These are phyloP conservation scores for Metarhizium brunneum DNA, from an alignment of 2,329 filamentous ascomycete genomes.

Conservation along the genomic window DNA sequence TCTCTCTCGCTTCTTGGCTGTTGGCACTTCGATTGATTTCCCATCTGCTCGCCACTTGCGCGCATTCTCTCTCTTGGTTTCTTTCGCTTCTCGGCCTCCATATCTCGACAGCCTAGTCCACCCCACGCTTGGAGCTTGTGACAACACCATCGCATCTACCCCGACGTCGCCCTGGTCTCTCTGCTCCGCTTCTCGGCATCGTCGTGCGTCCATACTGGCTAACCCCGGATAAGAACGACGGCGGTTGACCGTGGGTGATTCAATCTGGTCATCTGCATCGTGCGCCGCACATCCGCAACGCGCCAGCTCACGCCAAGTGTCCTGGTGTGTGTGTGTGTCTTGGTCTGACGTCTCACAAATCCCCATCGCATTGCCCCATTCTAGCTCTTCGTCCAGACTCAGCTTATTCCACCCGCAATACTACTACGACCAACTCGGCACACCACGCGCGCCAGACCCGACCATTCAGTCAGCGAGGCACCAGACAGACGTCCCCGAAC, in stretches of 20 bases:
- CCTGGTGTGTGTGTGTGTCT: background rate
- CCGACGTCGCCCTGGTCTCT: background rate
- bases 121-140: slow-evolving; percentile 1
- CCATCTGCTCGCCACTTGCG: no score
- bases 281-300: background rate
- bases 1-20: no score
- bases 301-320: background rate
- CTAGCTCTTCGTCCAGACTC: no score
- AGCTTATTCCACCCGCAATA: no score
- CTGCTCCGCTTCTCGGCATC: slow-evolving; percentile 2
- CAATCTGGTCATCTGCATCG: slow-evolving; percentile 9
- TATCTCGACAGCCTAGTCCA: background rate
- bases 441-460: no score
- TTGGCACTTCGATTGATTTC: no score
- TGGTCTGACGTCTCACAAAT: background rate
- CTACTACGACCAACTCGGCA: no score
- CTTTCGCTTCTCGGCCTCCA: background rate
- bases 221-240: background rate
- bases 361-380: background rate
- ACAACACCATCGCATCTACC: slow-evolving; percentile 2
- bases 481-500: background rate
- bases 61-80: background rate
- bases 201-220: slow-evolving; percentile 1
- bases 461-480: no score
- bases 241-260: slow-evolving; percentile 2